Evolutionary conservation across 305 asterid genomes (phyloP).

Genomic region (Fraxinus paxiana): DNA sequence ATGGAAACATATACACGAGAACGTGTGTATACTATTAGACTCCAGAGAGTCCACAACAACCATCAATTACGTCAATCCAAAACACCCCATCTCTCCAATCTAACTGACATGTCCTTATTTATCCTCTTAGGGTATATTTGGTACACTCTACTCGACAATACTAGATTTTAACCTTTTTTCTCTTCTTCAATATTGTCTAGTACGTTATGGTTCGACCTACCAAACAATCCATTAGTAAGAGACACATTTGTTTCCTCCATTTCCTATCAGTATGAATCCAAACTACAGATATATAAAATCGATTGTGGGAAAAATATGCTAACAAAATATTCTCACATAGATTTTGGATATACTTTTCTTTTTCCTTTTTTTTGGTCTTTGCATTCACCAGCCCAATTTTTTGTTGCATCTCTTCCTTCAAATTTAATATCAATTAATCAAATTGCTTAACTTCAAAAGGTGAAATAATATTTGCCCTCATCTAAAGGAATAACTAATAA

Average conservation of each 20-base stretch:
- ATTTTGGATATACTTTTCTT: neutral
- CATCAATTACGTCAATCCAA: neutral
- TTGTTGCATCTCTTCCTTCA: neutral
- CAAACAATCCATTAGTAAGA: neutral
- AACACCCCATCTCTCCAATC: neutral
- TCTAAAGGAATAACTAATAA: neutral
- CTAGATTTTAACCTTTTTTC: neutral
- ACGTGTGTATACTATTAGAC: neutral
- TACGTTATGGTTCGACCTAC: neutral
- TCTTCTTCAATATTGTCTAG: neutral
- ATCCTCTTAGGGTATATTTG: neutral
- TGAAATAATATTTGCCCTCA: neutral
- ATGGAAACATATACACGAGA: neutral
- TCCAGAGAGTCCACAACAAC: neutral
- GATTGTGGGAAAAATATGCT: neutral
- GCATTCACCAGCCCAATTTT: neutral
- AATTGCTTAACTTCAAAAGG: neutral
- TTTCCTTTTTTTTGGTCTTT: neutral
- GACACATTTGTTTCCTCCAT: neutral
- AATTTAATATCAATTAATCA: neutral
- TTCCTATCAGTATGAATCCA: neutral
- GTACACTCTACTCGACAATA: neutral
- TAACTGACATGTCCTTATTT: neutral
- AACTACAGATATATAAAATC: neutral
- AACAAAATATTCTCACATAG: neutral